phyloP scores from a whole-genome alignment of 1,139 yeast species.

The Geotrichum phurueaensis region DNA sequence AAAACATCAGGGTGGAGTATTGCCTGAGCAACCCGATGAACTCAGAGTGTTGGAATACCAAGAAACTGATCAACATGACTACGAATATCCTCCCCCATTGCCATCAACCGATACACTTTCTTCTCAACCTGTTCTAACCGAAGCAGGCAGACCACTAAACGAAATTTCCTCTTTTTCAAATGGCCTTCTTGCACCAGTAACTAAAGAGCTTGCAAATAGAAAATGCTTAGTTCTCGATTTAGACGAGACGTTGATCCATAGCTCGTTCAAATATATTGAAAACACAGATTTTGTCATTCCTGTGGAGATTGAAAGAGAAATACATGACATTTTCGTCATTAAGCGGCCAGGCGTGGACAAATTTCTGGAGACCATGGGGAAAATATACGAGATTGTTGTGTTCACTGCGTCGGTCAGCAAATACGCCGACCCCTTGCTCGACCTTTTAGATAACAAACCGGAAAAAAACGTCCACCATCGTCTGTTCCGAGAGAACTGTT shows the following conservation, averaged over 20 bases:
- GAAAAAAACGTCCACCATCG: constrained; percentile 69
- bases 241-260: constrained; percentile 95
- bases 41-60: not conserved
- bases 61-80: constrained; percentile 14
- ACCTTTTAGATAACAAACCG: constrained; percentile 60
- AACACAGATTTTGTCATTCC: constrained; percentile 96
- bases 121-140: constrained; percentile 2
- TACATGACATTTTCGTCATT: constrained; percentile 91
- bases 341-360: constrained; percentile 98
- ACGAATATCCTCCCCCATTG: constrained; percentile 7
- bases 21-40: not conserved
- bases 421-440: constrained; percentile 91
- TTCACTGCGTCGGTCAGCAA: constrained; percentile 94
- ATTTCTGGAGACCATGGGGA: constrained; percentile 75
- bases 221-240: constrained; percentile 87
- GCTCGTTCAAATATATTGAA: constrained; percentile 84
- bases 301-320: constrained; percentile 80
- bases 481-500: constrained; percentile 80
- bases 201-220: constrained; percentile 44
- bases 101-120: constrained; percentile 1
- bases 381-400: constrained; percentile 87
- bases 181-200: constrained; percentile 57
- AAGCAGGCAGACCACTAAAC: constrained; percentile 7
- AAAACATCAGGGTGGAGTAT: not conserved
- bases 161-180: not conserved